Evolutionary conservation across 306 rosid genomes (phyloP).

Genomic region (Vicia villosa): DNA sequence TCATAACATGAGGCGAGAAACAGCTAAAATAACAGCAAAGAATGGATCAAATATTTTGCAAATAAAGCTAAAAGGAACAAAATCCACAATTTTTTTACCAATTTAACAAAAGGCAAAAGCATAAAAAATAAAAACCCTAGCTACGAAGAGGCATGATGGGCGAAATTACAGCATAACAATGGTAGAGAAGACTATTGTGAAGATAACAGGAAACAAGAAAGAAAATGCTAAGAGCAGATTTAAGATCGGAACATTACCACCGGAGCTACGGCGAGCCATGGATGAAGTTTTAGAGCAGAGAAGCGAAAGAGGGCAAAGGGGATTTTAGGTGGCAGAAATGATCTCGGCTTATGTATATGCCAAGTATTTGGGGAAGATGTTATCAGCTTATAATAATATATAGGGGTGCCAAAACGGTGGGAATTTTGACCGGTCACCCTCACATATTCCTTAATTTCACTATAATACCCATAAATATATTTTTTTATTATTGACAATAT

Average conservation of each 20-base stretch:
- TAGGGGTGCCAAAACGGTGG: no score
- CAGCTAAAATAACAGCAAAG: background rate
- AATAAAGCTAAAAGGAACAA: background rate
- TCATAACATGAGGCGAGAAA: no score
- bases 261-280: constrained; percentile 54
- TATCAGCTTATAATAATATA: no score
- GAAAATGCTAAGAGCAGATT: background rate
- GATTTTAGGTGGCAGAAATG: no score
- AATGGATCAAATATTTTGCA: background rate
- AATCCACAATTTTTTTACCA: background rate
- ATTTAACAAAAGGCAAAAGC: background rate
- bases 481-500: no score
- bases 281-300: background rate
- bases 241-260: constrained; percentile 30
- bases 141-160: background rate
- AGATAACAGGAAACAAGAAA: background rate
- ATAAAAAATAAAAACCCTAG: constrained; percentile 36
- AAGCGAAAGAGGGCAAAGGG: background rate
- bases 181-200: background rate
- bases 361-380: no score
- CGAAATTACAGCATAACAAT: background rate
- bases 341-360: no score
- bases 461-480: no score
- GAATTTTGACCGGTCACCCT: no score
- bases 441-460: no score